Base-by-base conservation (phyloP, 306 rosid species). In the Prunus mira region DNA sequence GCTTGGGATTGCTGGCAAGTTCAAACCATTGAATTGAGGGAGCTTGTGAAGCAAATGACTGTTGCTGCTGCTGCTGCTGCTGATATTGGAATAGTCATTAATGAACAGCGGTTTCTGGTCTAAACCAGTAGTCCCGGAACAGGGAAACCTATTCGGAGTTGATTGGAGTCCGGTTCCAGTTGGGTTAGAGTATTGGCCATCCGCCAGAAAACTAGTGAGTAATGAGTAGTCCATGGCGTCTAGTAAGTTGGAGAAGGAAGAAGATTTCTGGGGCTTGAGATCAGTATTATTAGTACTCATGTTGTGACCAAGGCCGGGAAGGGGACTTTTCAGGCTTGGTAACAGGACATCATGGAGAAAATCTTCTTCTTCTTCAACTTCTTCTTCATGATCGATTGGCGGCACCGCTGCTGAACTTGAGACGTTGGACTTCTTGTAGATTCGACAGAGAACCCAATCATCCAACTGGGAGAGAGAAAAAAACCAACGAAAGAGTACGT, bases 391-490 rank as follows among this genome's bases (percentile, higher is more conserved):
- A 60, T 25, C 65, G 17, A 14, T 25, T 60, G 65, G 65, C 38
- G 27, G 65, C 25, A 32, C 38, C 11, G 34, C 65, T 25, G 34
- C 65, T 25, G 65, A 60, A 25, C 34, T 60, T 15, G 15, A 9
- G 9, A 25, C 38, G 24, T 25, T 60, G 9, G 65, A 27, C 65
- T 60, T 60, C 38, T 60, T 60, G n/a, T 60, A 60, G 65, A 60
- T 60, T 12, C 65, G 65, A 60, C 65, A 60, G 24, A 60, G 65
- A 60, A 60, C 65, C 65, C 65, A 60, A 60, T 60, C 65, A 60
- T 60, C 65, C 65, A 60, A 60, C 65, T 60, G 65, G 38, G 18
- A 3, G 9, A 5, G 19, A 28, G 24, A 25, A 20, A 60, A 0
- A 13, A 60, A 25, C 17, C 43, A 38, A 49, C 54, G 54, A 49